Percentiles rank a stretch among this genome's conserved stretches.
phyloP scores from a whole-genome alignment of 2,329 filamentous ascomycete species.

The Pestalotiopsis sp. region DNA sequence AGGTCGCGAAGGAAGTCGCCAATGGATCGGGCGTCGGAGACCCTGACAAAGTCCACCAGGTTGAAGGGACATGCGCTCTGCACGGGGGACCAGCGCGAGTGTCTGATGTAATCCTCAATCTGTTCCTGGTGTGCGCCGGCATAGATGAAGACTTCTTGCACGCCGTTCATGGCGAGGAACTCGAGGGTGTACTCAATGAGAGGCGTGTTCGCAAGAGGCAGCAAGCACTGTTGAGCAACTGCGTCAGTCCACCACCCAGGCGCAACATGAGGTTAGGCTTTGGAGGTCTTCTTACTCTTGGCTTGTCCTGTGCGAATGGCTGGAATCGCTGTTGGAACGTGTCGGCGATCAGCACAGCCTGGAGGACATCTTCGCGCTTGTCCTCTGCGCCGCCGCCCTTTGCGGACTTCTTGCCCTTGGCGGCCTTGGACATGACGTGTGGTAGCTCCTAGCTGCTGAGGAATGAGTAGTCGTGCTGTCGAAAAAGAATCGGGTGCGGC shows the following conservation, averaged over 20 bases:
- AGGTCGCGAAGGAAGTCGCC: slow-evolving; percentile 95
- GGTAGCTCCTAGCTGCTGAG: background rate
- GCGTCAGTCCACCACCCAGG: background rate
- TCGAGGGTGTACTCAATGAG: slow-evolving; percentile 98
- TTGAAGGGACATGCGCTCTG: slow-evolving; percentile 69
- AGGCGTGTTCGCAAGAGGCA: slow-evolving; percentile 90
- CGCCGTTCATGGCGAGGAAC: slow-evolving; percentile 91
- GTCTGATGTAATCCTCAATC: slow-evolving; percentile 82
- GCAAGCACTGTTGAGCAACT: slow-evolving; percentile 69
- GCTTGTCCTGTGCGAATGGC: slow-evolving; percentile 86
- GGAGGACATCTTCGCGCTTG: slow-evolving; percentile 61
- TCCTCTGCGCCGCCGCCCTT: slow-evolving; percentile 52
- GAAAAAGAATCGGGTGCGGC: background rate
- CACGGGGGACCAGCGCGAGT: slow-evolving; percentile 70
- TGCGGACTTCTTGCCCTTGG: slow-evolving; percentile 56
- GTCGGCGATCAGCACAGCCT: slow-evolving; percentile 75
- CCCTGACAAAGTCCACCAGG: slow-evolving; percentile 81
- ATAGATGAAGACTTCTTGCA: slow-evolving; percentile 94
- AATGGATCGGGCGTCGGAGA: slow-evolving; percentile 78
- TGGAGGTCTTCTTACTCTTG: slow-evolving; percentile 64
- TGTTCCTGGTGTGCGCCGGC: slow-evolving; percentile 85
- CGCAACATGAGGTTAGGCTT: slow-evolving; percentile 1
- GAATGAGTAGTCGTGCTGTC: background rate
- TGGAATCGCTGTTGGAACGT: slow-evolving; percentile 91
- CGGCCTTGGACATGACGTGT: slow-evolving; percentile 22